phyloP scores from a whole-genome alignment of 257 asterid genomes.

The Capsicum rhomboideum region DNA sequence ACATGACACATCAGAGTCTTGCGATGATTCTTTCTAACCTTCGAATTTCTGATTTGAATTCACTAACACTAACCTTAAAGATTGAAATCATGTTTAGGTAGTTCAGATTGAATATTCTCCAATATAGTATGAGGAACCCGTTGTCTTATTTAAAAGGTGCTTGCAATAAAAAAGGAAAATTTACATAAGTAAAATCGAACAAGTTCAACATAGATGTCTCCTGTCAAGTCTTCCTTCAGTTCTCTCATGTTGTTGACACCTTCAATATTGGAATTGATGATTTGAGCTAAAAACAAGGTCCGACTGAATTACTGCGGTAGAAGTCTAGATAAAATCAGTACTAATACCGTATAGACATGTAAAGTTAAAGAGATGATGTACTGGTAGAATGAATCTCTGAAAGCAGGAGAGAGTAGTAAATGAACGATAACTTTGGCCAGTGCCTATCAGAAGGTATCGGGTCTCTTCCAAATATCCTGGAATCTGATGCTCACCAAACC shows the following conservation, averaged over 20 bases:
- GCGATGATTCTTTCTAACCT: neutral
- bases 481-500: too few species aligned
- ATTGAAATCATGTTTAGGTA: neutral
- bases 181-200: neutral
- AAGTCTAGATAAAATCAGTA: neutral
- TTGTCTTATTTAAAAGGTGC: neutral
- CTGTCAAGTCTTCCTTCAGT: neutral
- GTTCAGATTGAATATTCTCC: neutral
- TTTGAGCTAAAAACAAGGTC: neutral
- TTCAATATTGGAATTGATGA: neutral
- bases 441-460: neutral
- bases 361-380: neutral
- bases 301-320: neutral
- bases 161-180: neutral
- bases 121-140: neutral
- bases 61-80: neutral
- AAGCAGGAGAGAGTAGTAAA: neutral
- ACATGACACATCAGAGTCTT: neutral
- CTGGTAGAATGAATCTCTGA: neutral
- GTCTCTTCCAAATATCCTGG: neutral
- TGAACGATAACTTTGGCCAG: neutral
- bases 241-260: neutral
- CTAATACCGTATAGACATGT: neutral
- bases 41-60: neutral
- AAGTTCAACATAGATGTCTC: neutral